Evolutionary conservation across 2,329 filamentous ascomycete species (phyloP).

Genomic region (Colletotrichum shisoi): DNA sequence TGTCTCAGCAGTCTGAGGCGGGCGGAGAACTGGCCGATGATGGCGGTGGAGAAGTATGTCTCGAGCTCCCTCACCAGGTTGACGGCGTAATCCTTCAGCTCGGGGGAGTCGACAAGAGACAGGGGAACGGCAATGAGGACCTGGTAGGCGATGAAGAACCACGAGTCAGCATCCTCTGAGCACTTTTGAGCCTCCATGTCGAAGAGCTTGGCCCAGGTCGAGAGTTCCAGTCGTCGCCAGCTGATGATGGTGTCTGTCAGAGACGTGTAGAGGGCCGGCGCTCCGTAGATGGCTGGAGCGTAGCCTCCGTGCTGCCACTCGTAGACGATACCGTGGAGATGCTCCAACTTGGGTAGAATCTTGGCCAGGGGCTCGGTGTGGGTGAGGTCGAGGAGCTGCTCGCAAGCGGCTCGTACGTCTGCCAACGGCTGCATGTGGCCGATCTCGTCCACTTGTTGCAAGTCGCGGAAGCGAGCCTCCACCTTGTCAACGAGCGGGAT

Average conservation of each 20-base stretch:
- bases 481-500: conserved; percentile 74
- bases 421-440: conserved; percentile 76
- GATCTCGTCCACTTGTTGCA: conserved; percentile 72
- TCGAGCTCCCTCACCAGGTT: conserved; percentile 79
- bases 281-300: conserved; percentile 80
- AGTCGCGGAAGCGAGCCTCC: conserved; percentile 73
- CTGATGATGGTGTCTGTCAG: conserved; percentile 82
- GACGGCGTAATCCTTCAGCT: conserved; percentile 69
- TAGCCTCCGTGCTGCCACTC: conserved; percentile 92
- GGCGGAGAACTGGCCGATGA: conserved; percentile 79
- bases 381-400: conserved; percentile 76
- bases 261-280: conserved; percentile 73
- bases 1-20: conserved; percentile 75
- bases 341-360: conserved; percentile 85
- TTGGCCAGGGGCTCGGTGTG: conserved; percentile 86
- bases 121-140: conserved; percentile 80
- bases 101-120: conserved; percentile 66
- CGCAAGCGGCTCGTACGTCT: conserved; percentile 79
- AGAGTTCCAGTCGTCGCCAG: conserved; percentile 90
- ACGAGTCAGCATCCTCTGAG: conserved; percentile 79
- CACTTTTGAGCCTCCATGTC: conserved; percentile 83
- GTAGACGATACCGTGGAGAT: conserved; percentile 82
- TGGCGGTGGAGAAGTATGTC: conserved; percentile 79
- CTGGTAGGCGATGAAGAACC: conserved; percentile 98
- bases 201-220: conserved; percentile 89